Base-by-base conservation (phyloP, 805 yeast genomes). In the Metschnikowia continentalis region DNA sequence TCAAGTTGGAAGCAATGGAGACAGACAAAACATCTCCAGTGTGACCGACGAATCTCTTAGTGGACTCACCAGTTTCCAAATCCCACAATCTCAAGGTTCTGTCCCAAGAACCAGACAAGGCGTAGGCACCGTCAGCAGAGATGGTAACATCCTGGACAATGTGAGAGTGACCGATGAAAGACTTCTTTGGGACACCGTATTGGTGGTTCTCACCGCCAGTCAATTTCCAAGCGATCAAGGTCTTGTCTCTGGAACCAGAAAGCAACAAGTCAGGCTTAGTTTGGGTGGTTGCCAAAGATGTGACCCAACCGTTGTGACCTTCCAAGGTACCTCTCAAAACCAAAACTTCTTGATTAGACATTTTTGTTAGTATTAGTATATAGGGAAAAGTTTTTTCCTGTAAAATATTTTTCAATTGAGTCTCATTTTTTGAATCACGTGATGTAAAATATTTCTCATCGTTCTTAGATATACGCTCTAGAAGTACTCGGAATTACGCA, bases 241-340 rank as follows among this genome's bases (percentile, higher is more conserved):
- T 83, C 87, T 94, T 92, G 80, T 94, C 99, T 82, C 99, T 88
- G 74, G 98, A 92, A 76, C 92, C 97, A 72, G 99, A 94, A 77
- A 94, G 83, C 72, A 94, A 85, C 73, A 94, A 81, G 79, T 94
- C 97, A 79, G 99, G 99, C 85, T 90, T 89, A 75, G 91, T 90
- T 71, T 90, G 87, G 74, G 96, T 86, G 80, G 98, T 94, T 79
- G 98, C 96, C 70, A 94, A 83, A 75, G 97, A 84, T 64, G 99
- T 94, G 72, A 94, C 99, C 98, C 98, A 92, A 72, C 78, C 78
- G 61, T 70, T 71, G 76, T 75, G 77, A 58, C 89, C 97, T 82
- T 92, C 97, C 76, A 94, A 87, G 85, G 98, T 89, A 77, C 98
- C 99, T 86, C 98, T 91, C 78, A 94, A 88, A 78, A 92, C 97